Evolutionary conservation across 192 early-diverging fungal species (phyloP).

Genomic region (Piromyces finnis): DNA sequence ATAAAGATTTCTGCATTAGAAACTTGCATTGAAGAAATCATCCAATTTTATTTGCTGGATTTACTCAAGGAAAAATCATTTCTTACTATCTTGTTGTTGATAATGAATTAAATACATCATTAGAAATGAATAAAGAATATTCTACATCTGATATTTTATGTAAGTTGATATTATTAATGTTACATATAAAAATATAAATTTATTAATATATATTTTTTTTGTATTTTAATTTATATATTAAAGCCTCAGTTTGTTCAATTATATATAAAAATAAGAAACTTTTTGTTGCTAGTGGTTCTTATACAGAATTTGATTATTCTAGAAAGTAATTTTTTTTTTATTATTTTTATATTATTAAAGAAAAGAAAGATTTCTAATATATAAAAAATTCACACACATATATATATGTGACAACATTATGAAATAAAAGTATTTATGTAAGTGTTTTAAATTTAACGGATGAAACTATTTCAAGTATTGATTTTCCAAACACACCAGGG

Average conservation of each 20-base stretch:
- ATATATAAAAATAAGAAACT: not conserved
- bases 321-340: not conserved
- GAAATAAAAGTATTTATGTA: not conserved
- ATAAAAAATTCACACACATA: too few species aligned
- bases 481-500: not conserved
- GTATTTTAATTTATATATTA: not conserved
- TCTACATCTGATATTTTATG: not conserved
- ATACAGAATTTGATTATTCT: not conserved
- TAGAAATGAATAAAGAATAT: not conserved
- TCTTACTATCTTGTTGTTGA: not conserved
- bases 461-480: not conserved
- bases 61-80: not conserved
- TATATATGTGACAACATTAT: too few species aligned
- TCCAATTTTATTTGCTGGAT: not conserved
- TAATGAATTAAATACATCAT: not conserved
- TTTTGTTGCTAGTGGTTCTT: not conserved
- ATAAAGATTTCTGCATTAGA: not conserved
- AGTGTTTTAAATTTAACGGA: not conserved
- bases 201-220: not conserved
- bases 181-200: not conserved
- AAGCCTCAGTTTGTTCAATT: not conserved
- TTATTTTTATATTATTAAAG: too few species aligned
- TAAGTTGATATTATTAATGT: not conserved
- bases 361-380: too few species aligned
- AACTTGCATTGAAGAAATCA: not conserved